Percentiles rank a stretch among this genome's conserved stretches.
Evolutionary conservation across 2,329 filamentous ascomycete genomes (phyloP).

Genomic region (Ophiobolus disseminans): DNA sequence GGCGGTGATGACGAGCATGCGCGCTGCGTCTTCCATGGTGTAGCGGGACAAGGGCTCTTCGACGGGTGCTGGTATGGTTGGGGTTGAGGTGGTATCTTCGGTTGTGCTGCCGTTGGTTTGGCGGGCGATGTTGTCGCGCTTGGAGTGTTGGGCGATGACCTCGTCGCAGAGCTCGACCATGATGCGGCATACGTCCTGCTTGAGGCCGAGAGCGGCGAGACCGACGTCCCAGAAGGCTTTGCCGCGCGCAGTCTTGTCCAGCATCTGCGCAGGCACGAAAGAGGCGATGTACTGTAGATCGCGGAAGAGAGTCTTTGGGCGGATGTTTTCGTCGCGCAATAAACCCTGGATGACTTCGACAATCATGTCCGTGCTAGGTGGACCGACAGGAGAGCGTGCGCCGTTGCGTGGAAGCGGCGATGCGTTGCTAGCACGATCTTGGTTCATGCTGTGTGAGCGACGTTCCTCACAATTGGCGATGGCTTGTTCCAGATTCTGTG

Average conservation of each 20-base stretch:
- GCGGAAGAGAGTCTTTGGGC: conserved; percentile 57
- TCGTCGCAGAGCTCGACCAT: conserved; percentile 79
- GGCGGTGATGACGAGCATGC: conserved; percentile 91
- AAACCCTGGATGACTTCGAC: conserved; percentile 53
- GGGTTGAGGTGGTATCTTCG: conserved; percentile 23
- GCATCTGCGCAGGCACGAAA: conserved; percentile 63
- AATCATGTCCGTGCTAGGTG: conserved; percentile 53
- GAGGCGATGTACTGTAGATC: conserved; percentile 65
- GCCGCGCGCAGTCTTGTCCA: conserved; percentile 65
- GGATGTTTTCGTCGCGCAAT: conserved; percentile 54
- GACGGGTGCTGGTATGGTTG: conserved; percentile 10
- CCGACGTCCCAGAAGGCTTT: conserved; percentile 93
- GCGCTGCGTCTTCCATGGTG: conserved; percentile 79
- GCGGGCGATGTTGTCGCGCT: conserved; percentile 55
- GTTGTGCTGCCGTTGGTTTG: conserved; percentile 28
- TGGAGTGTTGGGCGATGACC: conserved; percentile 72
- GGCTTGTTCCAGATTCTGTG: conserved; percentile 66
- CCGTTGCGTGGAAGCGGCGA: conserved; percentile 48
- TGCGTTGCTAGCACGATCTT: conserved; percentile 42
- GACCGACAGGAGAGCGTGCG: conserved; percentile 46
- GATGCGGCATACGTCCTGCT: conserved; percentile 83
- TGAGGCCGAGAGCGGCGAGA: conserved; percentile 84
- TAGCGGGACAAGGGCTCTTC: conserved; percentile 64
- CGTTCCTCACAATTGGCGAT: conserved; percentile 75
- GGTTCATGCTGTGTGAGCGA: conserved; percentile 64